These are phyloP conservation scores for Botrytis aclada DNA, from an alignment of 2,329 filamentous ascomycete species.

Conservation along the genomic window DNA sequence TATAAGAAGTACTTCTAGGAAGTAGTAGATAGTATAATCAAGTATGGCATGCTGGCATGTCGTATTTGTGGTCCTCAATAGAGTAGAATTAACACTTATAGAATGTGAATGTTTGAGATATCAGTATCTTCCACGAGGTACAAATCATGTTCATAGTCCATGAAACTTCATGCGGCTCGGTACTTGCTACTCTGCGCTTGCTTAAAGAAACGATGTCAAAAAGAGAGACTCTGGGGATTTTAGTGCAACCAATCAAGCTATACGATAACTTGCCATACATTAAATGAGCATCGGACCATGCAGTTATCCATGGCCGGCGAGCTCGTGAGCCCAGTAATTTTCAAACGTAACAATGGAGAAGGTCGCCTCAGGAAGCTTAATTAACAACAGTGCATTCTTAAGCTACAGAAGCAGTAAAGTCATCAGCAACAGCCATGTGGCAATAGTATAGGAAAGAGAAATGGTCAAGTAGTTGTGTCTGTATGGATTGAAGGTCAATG, in stretches of 20 bases:
- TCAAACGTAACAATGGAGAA: neutral
- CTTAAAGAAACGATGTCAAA: neutral
- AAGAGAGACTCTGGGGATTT: neutral
- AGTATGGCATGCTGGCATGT: neutral
- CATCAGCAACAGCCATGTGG: too few relatives aligned
- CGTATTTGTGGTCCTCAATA: neutral
- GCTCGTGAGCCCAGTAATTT: neutral
- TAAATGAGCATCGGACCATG: neutral
- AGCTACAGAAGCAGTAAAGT: neutral
- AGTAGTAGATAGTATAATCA: neutral
- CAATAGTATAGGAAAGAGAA: neutral
- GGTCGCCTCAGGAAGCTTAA: neutral
- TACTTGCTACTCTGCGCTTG: neutral
- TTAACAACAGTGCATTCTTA: too few relatives aligned
- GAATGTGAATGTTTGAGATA: neutral
- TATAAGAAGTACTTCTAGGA: neutral
- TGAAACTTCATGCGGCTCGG: neutral
- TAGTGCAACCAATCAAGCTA: neutral
- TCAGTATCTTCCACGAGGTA: neutral
- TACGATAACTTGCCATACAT: neutral
- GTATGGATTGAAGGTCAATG: neutral
- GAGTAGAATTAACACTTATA: neutral
- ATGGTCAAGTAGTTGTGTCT: neutral
- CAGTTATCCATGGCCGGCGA: neutral
- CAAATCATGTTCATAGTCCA: neutral